These are phyloP conservation scores for Arachnomyces sp. DNA, from an alignment of 2,329 filamentous ascomycete species.

Conservation along the genomic window DNA sequence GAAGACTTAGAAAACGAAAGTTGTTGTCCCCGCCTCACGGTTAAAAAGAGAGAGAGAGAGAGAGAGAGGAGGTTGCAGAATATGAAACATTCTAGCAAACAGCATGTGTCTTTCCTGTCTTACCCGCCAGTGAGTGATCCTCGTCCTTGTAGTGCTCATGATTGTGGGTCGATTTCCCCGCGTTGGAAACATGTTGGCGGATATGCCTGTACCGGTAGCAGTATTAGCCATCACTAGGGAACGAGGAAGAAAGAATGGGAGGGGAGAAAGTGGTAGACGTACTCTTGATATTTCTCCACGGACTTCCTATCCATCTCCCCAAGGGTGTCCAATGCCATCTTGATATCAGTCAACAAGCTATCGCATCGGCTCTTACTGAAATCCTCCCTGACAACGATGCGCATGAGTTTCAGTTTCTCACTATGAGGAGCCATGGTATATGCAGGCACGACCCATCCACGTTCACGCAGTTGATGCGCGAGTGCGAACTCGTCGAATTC, in stretches of 20 bases:
- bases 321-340: conserved; percentile 64
- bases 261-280: no score
- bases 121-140: conserved; percentile 79
- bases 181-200: conserved; percentile 47
- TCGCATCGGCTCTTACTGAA: conserved; percentile 80
- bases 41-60: no score
- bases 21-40: no score
- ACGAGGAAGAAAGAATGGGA: no score
- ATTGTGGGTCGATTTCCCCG: conserved; percentile 47
- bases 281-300: conserved; percentile 62
- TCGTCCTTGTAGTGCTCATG: conserved; percentile 57
- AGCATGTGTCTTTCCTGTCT: conserved; percentile 82
- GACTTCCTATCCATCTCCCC: conserved; percentile 65
- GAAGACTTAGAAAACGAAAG: no score
- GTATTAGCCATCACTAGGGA: neutral
- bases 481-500: conserved; percentile 63
- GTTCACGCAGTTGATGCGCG: conserved; percentile 76
- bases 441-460: conserved; percentile 88
- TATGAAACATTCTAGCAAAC: conserved; percentile 71
- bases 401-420: conserved; percentile 77
- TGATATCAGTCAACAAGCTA: conserved; percentile 68
- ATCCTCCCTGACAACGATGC: conserved; percentile 87
- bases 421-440: conserved; percentile 96
- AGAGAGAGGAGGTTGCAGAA: no score
- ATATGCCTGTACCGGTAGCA: conserved; percentile 36